Percentiles rank a stretch among this genome's conserved stretches.
phyloP scores from a whole-genome alignment of 768 basidiomycete genomes.

The Baorangia bicolor region DNA sequence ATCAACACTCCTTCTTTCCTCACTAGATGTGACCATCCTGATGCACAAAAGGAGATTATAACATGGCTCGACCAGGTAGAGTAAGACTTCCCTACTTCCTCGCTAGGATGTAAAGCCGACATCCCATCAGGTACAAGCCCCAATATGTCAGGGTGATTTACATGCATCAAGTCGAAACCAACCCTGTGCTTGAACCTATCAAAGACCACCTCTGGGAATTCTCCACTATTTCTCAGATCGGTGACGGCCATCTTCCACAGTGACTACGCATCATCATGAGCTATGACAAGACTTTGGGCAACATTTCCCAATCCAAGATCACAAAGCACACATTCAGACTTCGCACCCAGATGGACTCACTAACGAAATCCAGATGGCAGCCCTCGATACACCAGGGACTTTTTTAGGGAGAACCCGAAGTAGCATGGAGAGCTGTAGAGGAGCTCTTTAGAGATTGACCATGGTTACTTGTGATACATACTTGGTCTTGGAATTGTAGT shows the following conservation, averaged over 20 bases:
- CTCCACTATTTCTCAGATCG: not conserved
- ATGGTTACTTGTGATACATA: not conserved
- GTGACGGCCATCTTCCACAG: not conserved
- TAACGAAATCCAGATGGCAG: not conserved
- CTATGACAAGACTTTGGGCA: conserved; percentile 9
- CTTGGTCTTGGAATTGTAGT: not conserved
- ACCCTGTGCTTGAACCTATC: conserved; percentile 8
- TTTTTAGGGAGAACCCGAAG: conserved; percentile 13
- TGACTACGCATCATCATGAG: conserved; percentile 10
- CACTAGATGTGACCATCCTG: conserved; percentile 3
- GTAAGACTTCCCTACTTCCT: not conserved
- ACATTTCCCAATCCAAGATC: not conserved
- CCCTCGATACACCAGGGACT: not conserved
- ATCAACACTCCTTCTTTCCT: conserved; percentile 23
- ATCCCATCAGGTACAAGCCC: not conserved
- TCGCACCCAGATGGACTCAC: not conserved
- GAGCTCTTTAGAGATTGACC: not conserved
- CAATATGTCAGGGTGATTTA: conserved; percentile 14
- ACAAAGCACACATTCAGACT: not conserved
- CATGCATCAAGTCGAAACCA: conserved; percentile 18
- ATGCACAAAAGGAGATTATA: conserved; percentile 3
- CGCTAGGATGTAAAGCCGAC: not conserved
- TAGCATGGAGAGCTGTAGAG: conserved; percentile 15
- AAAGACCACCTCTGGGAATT: conserved; percentile 6
- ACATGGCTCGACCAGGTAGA: not conserved